phyloP scores from a whole-genome alignment of 139 green algal species.

The Klebsormidium nitens region DNA sequence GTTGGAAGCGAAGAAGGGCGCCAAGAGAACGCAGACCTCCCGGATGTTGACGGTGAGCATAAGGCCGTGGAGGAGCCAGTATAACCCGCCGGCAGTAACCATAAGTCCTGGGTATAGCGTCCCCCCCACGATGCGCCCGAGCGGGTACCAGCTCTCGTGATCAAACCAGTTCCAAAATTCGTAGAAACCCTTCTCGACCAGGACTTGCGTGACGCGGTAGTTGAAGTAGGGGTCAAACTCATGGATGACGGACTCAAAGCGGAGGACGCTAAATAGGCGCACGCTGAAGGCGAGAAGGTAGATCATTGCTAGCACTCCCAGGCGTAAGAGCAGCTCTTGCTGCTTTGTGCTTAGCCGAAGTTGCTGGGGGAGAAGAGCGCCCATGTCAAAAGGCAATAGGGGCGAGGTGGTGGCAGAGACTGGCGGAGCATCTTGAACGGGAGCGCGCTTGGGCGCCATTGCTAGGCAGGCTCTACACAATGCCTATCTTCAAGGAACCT shows the following conservation, averaged over 20 bases:
- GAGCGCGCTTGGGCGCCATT: too few species aligned
- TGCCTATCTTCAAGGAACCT: too few species aligned
- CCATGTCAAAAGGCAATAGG: background rate
- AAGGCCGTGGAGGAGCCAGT: constrained; percentile 55
- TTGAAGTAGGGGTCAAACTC: constrained; percentile 78
- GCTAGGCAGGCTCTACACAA: too few species aligned
- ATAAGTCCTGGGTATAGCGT: constrained; percentile 73
- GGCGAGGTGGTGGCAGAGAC: too few species aligned
- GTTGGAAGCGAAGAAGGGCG: constrained; percentile 48
- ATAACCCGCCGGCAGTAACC: constrained; percentile 51
- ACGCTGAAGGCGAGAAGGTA: constrained; percentile 59
- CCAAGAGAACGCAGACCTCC: constrained; percentile 63
- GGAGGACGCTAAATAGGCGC: constrained; percentile 54
- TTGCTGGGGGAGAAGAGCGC: background rate
- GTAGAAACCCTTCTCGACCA: constrained; percentile 52
- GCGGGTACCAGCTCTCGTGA: constrained; percentile 62
- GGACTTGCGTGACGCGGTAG: constrained; percentile 60
- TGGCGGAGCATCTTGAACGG: too few species aligned
- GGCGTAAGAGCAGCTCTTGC: constrained; percentile 54
- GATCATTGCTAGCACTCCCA: constrained; percentile 41
- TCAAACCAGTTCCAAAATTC: constrained; percentile 77
- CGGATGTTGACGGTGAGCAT: constrained; percentile 40
- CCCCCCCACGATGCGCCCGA: constrained; percentile 64
- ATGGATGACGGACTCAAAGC: constrained; percentile 65
- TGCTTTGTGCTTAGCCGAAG: constrained; percentile 27